Evolutionary conservation across 1,284 basidiomycete genomes (phyloP).

Genomic region (Ceratorhiza oryzae-sativae): DNA sequence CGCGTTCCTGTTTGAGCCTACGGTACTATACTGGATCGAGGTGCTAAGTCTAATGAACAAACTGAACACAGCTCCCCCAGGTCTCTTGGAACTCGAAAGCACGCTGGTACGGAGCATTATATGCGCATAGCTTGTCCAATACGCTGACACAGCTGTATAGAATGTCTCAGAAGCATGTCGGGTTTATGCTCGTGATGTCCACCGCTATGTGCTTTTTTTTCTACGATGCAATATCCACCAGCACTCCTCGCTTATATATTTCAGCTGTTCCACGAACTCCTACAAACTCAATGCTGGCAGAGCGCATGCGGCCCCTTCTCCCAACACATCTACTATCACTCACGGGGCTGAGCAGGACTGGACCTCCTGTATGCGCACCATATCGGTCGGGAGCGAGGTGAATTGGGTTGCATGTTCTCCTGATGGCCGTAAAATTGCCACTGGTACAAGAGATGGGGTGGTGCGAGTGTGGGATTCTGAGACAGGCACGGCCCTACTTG

Average conservation of each 20-base stretch:
- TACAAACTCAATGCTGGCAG: background rate
- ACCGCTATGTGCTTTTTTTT: conserved; percentile 11
- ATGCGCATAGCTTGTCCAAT: background rate
- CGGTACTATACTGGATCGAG: conserved; percentile 36
- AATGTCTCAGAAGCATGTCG: background rate
- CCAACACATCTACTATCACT: conserved; percentile 15
- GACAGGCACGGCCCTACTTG: background rate
- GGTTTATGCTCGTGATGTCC: conserved; percentile 5
- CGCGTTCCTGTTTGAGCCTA: background rate
- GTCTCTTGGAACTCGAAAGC: background rate
- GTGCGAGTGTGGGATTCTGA: conserved; percentile 18
- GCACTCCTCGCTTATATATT: conserved; percentile 30
- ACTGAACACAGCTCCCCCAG: background rate
- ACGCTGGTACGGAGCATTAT: background rate
- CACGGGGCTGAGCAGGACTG: background rate
- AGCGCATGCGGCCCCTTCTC: background rate
- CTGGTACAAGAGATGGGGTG: conserved; percentile 20
- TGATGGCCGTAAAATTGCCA: conserved; percentile 33
- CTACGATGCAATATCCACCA: conserved; percentile 19
- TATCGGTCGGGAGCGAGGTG: background rate
- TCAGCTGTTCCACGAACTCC: conserved; percentile 38
- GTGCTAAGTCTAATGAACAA: conserved; percentile 23
- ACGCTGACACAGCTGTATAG: background rate
- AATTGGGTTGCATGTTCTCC: conserved; percentile 28
- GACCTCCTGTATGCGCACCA: background rate